These are phyloP conservation scores for Podila horticola DNA, from an alignment of 192 early-diverging fungal species.

Conservation along the genomic window DNA sequence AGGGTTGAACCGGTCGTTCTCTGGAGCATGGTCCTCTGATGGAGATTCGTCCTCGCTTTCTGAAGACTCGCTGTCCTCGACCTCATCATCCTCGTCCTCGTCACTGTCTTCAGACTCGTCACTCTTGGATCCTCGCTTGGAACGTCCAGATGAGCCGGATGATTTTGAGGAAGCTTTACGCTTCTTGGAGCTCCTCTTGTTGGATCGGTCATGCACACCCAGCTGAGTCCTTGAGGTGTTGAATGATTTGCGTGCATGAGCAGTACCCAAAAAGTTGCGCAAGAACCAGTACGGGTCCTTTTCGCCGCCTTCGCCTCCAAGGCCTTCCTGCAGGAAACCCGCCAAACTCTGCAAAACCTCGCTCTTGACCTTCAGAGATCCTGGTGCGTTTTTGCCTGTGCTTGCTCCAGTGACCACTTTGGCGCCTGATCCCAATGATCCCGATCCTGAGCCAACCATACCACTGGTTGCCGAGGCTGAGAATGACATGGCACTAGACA, in stretches of 20 bases:
- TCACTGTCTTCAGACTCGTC: not conserved
- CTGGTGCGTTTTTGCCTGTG: conserved; percentile 47
- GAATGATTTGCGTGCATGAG: conserved; percentile 55
- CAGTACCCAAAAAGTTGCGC: conserved; percentile 55
- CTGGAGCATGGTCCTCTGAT: not conserved
- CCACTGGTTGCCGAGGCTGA: conserved; percentile 22
- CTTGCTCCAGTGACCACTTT: conserved; percentile 18
- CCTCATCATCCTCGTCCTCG: conserved; percentile 8
- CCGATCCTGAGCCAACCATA: conserved; percentile 16
- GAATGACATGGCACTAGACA: conserved; percentile 46
- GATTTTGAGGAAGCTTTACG: conserved; percentile 18
- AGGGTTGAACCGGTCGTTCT: not conserved
- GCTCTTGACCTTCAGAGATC: conserved; percentile 59
- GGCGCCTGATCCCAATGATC: not conserved
- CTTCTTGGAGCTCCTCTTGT: conserved; percentile 7
- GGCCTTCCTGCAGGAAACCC: conserved; percentile 64
- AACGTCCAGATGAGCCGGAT: conserved; percentile 7
- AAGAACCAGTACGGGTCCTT: conserved; percentile 64
- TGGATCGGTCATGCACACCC: conserved; percentile 7
- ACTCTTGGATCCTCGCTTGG: conserved; percentile 5
- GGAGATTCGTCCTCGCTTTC: not conserved
- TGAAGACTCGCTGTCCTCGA: not conserved
- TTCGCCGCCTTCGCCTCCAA: conserved; percentile 54
- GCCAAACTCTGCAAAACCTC: conserved; percentile 68
- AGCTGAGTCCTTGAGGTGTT: conserved; percentile 19